Base-by-base conservation (phyloP, 371 early-diverging fungal genomes). In the Chytridium lagenaria region DNA sequence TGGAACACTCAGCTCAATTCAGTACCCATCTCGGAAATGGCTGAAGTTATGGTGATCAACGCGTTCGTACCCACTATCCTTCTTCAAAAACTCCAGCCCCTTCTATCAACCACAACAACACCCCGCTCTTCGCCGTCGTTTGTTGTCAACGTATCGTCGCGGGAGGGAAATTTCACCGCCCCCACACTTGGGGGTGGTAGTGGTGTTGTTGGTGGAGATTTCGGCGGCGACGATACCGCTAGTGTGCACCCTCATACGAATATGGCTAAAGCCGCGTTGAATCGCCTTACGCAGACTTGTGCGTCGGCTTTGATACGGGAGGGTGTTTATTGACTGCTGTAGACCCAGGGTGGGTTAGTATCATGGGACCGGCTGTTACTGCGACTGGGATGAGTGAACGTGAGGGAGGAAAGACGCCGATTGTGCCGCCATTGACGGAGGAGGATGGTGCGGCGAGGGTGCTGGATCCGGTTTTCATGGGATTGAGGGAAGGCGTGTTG, bases 221-320 rank as follows among this genome's bases (percentile, higher is more conserved):
- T 67, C 50, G 44, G 44, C 7, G 44, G 44, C 44, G 55, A 59
- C n/a, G 71, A 70, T 44, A 49, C 61, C 50, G 68, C 39, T 23
- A 59, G 71, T 19, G 28, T 67, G n/a, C 76, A 76, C 49, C 76
- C 76, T 15, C 76, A 76, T 38, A 76, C 76, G 30, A 76, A 76
- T 44, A 71, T 76, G 71, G 71, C 72, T 2, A 76, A 76, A 50
- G 73, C 73, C 19, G 76, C 66, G 15, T 66, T 76, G 67, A 76
- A 76, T 34, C 22, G 72, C n/a, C 34, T 76, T 16, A 76, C 76
- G 2, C 72, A 72, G 30, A 71, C 74, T 0, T 67, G 75, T 71
- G 70, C 72, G 19, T 69, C 28, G 0, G 67, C 75, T 33, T 74
- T 78, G 63, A 68, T 68, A 33, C 65, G 23, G n/a, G 50, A 71